Conservation (phyloP, 2,329 filamentous ascomycete genomes). For the Xylaria digitata region DNA sequence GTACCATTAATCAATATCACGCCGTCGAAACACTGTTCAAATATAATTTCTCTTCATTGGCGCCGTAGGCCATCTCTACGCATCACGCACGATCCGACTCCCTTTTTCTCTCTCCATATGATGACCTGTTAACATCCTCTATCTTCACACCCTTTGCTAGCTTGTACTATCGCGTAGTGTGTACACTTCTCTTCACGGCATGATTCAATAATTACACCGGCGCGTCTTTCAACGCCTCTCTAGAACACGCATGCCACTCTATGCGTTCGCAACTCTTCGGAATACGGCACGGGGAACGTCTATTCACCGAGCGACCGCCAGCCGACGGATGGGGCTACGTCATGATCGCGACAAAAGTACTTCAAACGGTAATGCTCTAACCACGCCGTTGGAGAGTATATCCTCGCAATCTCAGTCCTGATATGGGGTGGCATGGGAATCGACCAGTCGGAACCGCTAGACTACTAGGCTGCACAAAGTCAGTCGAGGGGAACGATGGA, state of each 20-base stretch:
- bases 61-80: constrained; percentile 79
- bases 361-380: constrained; percentile 71
- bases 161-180: no score
- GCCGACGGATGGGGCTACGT: constrained; percentile 69
- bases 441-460: constrained; percentile 54
- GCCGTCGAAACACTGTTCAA: constrained; percentile 51
- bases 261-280: constrained; percentile 63
- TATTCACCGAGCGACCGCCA: not conserved
- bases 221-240: no score
- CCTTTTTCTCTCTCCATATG: constrained; percentile 18
- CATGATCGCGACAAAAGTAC: constrained; percentile 75
- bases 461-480: no score
- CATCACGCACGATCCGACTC: constrained; percentile 61
- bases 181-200: constrained; percentile 56
- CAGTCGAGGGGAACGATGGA: no score
- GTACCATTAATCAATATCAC: constrained; percentile 14
- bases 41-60: constrained; percentile 72
- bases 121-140: not conserved
- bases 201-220: no score
- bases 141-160: constrained; percentile 61
- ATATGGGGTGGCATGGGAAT: constrained; percentile 80
- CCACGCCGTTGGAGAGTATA: constrained; percentile 67
- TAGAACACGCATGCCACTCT: no score
- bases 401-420: constrained; percentile 61
- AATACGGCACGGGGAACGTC: constrained; percentile 12